Evolutionary conservation across 805 yeast species (phyloP), one percentile per base, ranked within the genome.

Genomic region (Lachancea dasiensis): DNA sequence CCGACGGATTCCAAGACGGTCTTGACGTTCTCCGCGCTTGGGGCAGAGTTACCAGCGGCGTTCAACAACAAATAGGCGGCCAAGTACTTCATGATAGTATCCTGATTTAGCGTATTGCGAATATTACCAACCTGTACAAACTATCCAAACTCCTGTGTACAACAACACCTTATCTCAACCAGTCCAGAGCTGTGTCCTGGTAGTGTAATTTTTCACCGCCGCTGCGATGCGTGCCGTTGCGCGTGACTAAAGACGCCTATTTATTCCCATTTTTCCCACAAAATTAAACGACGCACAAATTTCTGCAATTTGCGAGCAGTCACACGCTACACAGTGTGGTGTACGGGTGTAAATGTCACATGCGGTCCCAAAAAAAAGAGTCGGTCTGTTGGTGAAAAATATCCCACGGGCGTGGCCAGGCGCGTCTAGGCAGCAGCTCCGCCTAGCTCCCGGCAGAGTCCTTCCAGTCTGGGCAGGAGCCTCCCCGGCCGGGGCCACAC

Each of bases 1-100:
- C 97, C 97, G 62, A 90, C 97, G 44, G 97, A 74, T 67, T 85
- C 82, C 67, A 92, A 80, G 63, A 92, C 82, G 58, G 81, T 62
- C 72, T 85, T 73, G 77, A 92, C 77, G 70, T 86, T 90, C 64
- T 83, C 79, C 60, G 95, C 94, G 58, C 95, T 75, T 73, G 98
- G 97, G 62, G 92, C 65, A 67, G 87, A 69, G 77, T 79, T 81
- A 69, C 97, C 98, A 72, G 95, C 95, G 70, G 92, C 87, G 75
- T 82, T 87, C 73, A 92, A 81, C 75, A 90, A 83, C 73, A 92
- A 83, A 79, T 92, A 92, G 72, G 98, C 97, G 75, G 98, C 98
- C 75, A 92, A 83, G 81, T 90, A 90, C 85, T 87, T 92, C 97
- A 87, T 76, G 66, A 43, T 33, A 13, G 5, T 5, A 17, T 45